Evolutionary conservation across 305 asterid species (phyloP).

Genomic region (Fraxinus angustifolia): DNA sequence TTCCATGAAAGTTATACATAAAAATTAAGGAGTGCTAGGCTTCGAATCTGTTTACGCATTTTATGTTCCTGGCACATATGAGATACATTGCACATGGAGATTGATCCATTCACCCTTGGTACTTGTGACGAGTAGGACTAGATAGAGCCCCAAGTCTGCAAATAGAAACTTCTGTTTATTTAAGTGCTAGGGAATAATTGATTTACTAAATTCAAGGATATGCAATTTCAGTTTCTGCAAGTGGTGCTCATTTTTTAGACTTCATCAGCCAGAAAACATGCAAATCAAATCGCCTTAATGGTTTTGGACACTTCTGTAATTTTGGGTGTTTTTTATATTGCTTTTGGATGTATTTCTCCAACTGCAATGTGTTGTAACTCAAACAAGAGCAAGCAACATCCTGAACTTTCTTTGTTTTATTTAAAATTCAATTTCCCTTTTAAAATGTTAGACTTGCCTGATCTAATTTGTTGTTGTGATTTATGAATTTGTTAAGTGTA

Average conservation of each 20-base stretch:
- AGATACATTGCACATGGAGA: background rate
- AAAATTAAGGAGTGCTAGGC: background rate
- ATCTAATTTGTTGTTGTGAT: background rate
- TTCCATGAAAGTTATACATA: slow-evolving; percentile 1
- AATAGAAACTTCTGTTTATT: background rate
- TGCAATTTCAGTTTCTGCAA: background rate
- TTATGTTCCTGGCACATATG: slow-evolving; percentile 3
- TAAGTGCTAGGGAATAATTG: background rate
- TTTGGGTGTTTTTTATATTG: background rate
- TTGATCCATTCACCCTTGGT: background rate
- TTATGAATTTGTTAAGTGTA: background rate
- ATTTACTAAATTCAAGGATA: background rate
- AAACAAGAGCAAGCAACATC: background rate
- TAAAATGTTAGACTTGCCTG: background rate
- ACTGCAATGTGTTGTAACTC: background rate
- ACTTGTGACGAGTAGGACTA: background rate
- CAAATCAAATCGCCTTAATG: background rate
- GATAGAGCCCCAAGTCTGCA: background rate
- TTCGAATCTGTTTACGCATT: background rate
- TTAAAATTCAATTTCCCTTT: background rate
- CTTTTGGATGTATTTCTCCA: background rate
- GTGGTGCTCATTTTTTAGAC: background rate
- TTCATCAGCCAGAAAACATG: background rate
- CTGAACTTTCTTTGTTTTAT: background rate
- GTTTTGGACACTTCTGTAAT: background rate